These are phyloP conservation scores for Aureobasidium sp. DNA, from an alignment of 2,329 filamentous ascomycete species.

Conservation along the genomic window DNA sequence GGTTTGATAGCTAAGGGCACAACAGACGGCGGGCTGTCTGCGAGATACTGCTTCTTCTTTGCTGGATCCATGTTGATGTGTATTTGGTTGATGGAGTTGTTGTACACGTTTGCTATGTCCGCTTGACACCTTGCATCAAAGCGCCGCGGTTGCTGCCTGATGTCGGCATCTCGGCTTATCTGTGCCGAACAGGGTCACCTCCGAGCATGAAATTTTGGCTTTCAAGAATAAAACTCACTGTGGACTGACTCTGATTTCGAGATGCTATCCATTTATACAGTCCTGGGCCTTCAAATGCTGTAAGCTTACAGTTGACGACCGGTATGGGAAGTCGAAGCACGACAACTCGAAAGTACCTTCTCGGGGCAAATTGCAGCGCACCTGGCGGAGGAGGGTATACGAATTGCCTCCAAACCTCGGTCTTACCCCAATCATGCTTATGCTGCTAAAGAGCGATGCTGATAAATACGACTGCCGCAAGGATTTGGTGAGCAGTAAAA, in stretches of 20 bases:
- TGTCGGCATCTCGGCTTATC: background rate
- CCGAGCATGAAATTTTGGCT: background rate
- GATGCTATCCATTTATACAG: background rate
- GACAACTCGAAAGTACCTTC: background rate
- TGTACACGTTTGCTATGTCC: background rate
- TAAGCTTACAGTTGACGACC: too few species aligned
- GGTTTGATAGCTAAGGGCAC: conserved; percentile 85
- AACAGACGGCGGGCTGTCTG: conserved; percentile 81
- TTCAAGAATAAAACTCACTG: background rate
- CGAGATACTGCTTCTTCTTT: conserved; percentile 62
- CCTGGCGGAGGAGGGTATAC: background rate
- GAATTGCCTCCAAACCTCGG: background rate
- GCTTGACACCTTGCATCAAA: conserved; percentile 7
- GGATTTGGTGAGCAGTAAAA: background rate
- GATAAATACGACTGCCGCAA: background rate
- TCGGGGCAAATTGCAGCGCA: too few species aligned
- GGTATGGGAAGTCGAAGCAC: too few species aligned
- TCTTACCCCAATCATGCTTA: background rate
- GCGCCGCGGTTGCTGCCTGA: background rate
- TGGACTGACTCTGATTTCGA: background rate
- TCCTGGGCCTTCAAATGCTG: background rate
- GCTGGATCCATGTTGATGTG: conserved; percentile 31
- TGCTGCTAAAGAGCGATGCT: background rate
- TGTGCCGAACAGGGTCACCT: background rate
- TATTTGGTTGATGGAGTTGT: background rate